Base-by-base conservation (phyloP, 345 rosid genomes). In the Garcia nutans region DNA sequence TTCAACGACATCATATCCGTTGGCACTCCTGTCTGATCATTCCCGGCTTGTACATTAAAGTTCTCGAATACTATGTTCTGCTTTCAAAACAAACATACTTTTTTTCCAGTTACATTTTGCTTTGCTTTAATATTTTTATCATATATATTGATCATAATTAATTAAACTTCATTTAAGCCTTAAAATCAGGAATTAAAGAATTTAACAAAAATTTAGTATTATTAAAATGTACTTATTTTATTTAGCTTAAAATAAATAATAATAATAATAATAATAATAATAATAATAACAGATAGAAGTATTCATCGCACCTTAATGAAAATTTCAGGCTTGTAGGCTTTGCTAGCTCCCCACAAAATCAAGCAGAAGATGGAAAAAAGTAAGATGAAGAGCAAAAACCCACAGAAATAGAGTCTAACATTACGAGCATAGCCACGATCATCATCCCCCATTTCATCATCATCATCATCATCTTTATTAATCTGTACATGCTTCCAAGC, bases 1-100 rank as follows among this genome's bases (percentile, higher is more conserved):
- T 96, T 96, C 63, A 96, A 62, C 12, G 99, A 77, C 56, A 96
- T 75, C 99, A 96, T 96, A 72, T 96, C 99, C 31, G 99, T 96
- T 54, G 97, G 87, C 74, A 96, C 96, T 50, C 99, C 99, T 5
- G 93, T 79, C 26, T 49, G 75, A 77, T 96, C 99, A 68, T 67
- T 96, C 78, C 99, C 99, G 2, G 99, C 97, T 72, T 96, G 99
- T 28, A 93, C 82, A 81, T 91, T 77, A 66, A 96, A 84, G 83
- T 77, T 82, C 88, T 90, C 89, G 91, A 96, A 91, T 78, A 93
- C 84, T 33, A 93, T 85, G 77, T 85, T 87, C 99, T 96, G 92
- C 79, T 59, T 37, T 61, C 4, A 65, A 74, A 31, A 62, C 28
- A 17, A 52, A 57, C 73, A 41, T 26, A 60, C 66, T 71, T 59